phyloP scores from a whole-genome alignment of 805 yeast species.

The Candida rishiriensis region DNA sequence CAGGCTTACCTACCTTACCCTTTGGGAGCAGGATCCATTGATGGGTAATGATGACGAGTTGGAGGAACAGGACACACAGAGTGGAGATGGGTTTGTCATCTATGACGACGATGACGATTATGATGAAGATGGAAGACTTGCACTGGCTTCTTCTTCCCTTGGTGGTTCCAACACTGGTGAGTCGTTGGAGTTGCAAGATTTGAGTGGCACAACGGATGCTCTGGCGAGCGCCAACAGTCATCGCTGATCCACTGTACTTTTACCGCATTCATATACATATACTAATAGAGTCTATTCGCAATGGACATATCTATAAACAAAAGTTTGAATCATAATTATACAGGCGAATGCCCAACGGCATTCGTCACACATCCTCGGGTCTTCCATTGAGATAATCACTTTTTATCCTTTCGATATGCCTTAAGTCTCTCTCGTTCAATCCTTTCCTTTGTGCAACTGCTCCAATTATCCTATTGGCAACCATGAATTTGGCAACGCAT shows the following conservation, averaged over 20 bases:
- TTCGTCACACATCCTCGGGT: not conserved
- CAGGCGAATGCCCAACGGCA: no score
- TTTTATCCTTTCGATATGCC: slow-evolving; percentile 24
- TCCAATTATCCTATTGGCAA: slow-evolving; percentile 63
- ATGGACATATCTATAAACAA: no score
- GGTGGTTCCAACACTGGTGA: not conserved
- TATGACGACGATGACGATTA: slow-evolving; percentile 13
- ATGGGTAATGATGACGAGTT: not conserved
- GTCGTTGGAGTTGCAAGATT: slow-evolving; percentile 15
- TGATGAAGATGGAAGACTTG: slow-evolving; percentile 1
- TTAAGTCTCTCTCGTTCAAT: slow-evolving; percentile 39
- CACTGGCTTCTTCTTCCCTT: no score
- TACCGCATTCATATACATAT: slow-evolving; percentile 1
- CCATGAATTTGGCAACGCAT: slow-evolving; percentile 80
- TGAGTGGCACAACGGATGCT: not conserved
- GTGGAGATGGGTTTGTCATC: slow-evolving; percentile 12
- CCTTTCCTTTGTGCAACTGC: slow-evolving; percentile 40
- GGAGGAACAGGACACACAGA: not conserved
- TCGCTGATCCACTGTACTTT: not conserved
- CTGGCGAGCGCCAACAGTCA: not conserved
- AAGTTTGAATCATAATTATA: no score
- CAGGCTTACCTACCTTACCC: slow-evolving; percentile 4
- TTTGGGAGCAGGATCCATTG: slow-evolving; percentile 21
- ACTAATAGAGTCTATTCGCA: not conserved
- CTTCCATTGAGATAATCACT: slow-evolving; percentile 11